Conservation (phyloP, 192 early-diverging fungal species). For the Backusella psychrophila region DNA sequence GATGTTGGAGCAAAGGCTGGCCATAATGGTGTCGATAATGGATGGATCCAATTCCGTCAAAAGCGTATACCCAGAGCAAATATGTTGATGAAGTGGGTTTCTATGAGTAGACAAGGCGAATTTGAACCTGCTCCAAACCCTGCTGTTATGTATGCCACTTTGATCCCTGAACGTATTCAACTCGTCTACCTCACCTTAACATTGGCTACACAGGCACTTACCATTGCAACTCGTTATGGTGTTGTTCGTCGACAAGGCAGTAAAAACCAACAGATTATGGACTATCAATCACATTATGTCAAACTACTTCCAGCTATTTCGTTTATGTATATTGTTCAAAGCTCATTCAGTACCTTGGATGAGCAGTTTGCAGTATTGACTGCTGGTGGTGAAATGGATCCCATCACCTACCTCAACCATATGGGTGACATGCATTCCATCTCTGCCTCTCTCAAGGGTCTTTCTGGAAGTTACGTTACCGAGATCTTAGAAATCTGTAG, state of each 20-base stretch:
- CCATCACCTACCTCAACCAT: slow-evolving; percentile 41
- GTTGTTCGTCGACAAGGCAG: slow-evolving; percentile 59
- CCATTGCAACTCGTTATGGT: slow-evolving; percentile 60
- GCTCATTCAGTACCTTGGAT: not conserved
- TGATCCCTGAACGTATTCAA: slow-evolving; percentile 64
- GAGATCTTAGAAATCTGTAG: slow-evolving; percentile 51
- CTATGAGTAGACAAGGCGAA: slow-evolving; percentile 49
- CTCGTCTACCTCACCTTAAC: slow-evolving; percentile 40
- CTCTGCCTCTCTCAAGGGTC: slow-evolving; percentile 54
- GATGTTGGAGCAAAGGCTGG: slow-evolving; percentile 63
- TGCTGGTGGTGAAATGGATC: slow-evolving; percentile 45
- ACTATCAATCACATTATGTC: slow-evolving; percentile 64
- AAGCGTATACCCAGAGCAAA: slow-evolving; percentile 55
- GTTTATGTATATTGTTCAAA: slow-evolving; percentile 42
- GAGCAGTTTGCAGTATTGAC: slow-evolving; percentile 35
- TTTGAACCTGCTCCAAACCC: slow-evolving; percentile 55
- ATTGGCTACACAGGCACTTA: slow-evolving; percentile 48
- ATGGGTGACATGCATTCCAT: slow-evolving; percentile 57
- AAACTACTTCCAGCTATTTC: slow-evolving; percentile 56
- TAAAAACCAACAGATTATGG: slow-evolving; percentile 63
- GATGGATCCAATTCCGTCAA: slow-evolving; percentile 62
- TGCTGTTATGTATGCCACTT: slow-evolving; percentile 52
- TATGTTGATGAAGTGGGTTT: slow-evolving; percentile 60
- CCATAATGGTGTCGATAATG: slow-evolving; percentile 61
- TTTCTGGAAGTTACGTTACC: slow-evolving; percentile 48